Evolutionary conservation across 345 rosid species (phyloP).

Genomic region (rapeseed (Brassica napus)): DNA sequence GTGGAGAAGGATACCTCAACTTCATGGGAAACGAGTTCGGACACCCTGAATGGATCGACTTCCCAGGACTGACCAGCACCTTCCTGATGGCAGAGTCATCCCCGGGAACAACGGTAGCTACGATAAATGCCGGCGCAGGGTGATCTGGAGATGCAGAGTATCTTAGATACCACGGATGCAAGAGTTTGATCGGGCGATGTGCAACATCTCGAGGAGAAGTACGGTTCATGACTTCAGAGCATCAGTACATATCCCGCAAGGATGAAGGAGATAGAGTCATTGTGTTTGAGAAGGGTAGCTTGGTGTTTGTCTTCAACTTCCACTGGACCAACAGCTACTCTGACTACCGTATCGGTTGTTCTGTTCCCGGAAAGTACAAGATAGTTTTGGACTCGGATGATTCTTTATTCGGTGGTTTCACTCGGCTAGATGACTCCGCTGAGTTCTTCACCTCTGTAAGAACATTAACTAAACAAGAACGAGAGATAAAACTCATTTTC

Average conservation of each 20-base stretch:
- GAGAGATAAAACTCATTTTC: neutral
- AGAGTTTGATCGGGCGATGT: conserved; percentile 91
- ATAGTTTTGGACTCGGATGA: conserved; percentile 83
- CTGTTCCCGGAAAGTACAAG: conserved; percentile 85
- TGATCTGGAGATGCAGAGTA: conserved; percentile 86
- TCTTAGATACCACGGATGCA: conserved; percentile 86
- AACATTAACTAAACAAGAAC: neutral
- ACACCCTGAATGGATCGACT: conserved; percentile 99
- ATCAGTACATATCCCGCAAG: conserved; percentile 85
- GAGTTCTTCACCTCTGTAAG: conserved; percentile 81
- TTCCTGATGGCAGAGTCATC: conserved; percentile 64
- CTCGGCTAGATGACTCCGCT: conserved; percentile 56
- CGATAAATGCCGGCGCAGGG: conserved; percentile 92
- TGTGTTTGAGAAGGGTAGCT: conserved; percentile 83
- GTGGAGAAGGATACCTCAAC: conserved; percentile 97
- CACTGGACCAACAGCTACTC: conserved; percentile 88
- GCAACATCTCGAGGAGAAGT: conserved; percentile 81
- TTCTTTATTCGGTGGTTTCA: conserved; percentile 74
- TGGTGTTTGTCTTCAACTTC: conserved; percentile 90
- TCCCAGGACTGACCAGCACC: conserved; percentile 89
- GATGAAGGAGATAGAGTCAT: conserved; percentile 78
- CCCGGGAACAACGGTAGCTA: conserved; percentile 76
- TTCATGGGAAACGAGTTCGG: conserved; percentile 99
- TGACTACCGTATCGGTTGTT: conserved; percentile 82
- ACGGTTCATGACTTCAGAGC: conserved; percentile 86